Evolutionary conservation across 2,329 filamentous ascomycete species (phyloP).

Genomic region (Sarocladium strictum): DNA sequence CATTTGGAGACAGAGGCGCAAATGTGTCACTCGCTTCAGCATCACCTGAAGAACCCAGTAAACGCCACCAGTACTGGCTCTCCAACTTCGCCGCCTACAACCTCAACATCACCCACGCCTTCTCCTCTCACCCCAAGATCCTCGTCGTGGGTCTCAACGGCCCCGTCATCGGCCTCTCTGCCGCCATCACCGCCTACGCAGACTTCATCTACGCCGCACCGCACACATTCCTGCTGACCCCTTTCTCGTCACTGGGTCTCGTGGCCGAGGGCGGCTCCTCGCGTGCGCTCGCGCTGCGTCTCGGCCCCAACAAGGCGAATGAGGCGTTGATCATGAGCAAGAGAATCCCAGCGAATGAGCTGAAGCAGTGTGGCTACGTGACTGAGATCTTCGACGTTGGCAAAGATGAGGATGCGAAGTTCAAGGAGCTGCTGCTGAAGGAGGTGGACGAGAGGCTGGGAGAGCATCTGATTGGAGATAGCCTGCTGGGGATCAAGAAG

Average conservation of each 20-base stretch:
- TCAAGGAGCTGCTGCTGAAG: constrained; percentile 62
- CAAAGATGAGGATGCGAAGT: constrained; percentile 60
- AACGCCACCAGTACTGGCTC: constrained; percentile 51
- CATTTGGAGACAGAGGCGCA: constrained; percentile 56
- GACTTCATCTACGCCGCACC: constrained; percentile 91
- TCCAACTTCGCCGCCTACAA: constrained; percentile 75
- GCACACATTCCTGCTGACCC: constrained; percentile 78
- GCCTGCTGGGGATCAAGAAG: constrained; percentile 77
- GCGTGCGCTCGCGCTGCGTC: constrained; percentile 68
- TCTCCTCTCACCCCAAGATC: constrained; percentile 92
- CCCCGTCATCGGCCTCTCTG: constrained; percentile 81
- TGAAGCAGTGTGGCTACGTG: constrained; percentile 73
- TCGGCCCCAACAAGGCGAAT: constrained; percentile 78
- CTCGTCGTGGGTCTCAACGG: constrained; percentile 89
- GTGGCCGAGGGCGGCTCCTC: constrained; percentile 84
- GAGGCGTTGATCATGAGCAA: constrained; percentile 92
- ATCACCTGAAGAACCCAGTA: constrained; percentile 31
- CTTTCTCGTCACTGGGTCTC: constrained; percentile 83
- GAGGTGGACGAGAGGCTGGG: constrained; percentile 82
- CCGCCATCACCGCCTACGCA: constrained; percentile 73
- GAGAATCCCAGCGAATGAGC: constrained; percentile 64
- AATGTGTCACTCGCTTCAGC: constrained; percentile 58
- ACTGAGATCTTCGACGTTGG: constrained; percentile 69
- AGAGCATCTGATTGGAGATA: constrained; percentile 71
- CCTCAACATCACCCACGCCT: constrained; percentile 81